Evolutionary conservation across 2,329 filamentous ascomycete genomes (phyloP).

Genomic region (Colletotrichum incanum): DNA sequence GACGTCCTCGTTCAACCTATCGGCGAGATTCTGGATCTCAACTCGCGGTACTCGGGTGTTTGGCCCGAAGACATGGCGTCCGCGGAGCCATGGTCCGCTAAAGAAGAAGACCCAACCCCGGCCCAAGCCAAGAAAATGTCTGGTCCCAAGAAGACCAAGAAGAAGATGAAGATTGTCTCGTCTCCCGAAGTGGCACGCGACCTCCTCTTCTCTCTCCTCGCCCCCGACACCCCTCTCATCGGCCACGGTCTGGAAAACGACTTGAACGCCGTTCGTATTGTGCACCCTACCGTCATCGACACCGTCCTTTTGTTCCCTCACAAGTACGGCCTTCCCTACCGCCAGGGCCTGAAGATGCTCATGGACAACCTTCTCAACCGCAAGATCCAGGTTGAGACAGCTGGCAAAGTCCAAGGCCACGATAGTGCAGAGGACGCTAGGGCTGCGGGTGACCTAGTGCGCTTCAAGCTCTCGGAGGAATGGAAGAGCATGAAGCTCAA

Average conservation of each 20-base stretch:
- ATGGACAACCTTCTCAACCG: conserved; percentile 79
- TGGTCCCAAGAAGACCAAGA: conserved; percentile 48
- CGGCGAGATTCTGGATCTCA: conserved; percentile 90
- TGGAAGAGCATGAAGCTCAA: conserved; percentile 78
- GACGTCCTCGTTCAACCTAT: conserved; percentile 89
- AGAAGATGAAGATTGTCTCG: conserved; percentile 78
- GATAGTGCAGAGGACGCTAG: conserved; percentile 94
- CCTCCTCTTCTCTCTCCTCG: conserved; percentile 82
- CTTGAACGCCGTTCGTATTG: conserved; percentile 85
- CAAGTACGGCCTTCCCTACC: conserved; percentile 80
- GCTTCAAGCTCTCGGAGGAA: conserved; percentile 77
- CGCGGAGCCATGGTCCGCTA: conserved; percentile 71
- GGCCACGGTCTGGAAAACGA: conserved; percentile 98
- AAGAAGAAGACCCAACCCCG: conserved; percentile 44
- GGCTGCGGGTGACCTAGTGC: conserved; percentile 89
- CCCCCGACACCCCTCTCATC: conserved; percentile 85
- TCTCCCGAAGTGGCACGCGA: conserved; percentile 83
- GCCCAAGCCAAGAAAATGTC: conserved; percentile 45
- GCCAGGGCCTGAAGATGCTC: conserved; percentile 83
- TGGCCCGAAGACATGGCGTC: conserved; percentile 81
- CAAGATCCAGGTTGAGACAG: conserved; percentile 82
- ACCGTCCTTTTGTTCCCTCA: conserved; percentile 90
- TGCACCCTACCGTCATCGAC: conserved; percentile 89
- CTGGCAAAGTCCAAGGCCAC: conserved; percentile 74
- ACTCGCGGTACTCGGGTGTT: conserved; percentile 93